Evolutionary conservation across 495 filamentous ascomycete genomes (phyloP).

Genomic region (Lasiosphaeria hispida): DNA sequence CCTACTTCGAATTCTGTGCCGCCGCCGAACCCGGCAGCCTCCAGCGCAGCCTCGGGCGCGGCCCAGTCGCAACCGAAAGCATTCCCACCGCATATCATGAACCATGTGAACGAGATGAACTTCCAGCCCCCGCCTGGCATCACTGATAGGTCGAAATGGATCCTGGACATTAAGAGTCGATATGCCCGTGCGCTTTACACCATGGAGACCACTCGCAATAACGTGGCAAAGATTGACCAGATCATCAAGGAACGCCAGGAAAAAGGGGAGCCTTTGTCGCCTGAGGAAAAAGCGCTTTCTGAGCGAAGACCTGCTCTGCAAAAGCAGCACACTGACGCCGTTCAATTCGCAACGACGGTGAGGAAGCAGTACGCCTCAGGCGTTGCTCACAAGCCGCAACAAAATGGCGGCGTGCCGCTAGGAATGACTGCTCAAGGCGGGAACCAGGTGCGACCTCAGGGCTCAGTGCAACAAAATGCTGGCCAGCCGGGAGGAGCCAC

Average conservation of each 20-base stretch:
- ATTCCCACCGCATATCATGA: slow-evolving; percentile 33
- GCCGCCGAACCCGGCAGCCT: neutral
- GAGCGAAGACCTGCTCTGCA: slow-evolving; percentile 29
- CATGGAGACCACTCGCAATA: slow-evolving; percentile 35
- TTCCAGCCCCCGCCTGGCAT: slow-evolving; percentile 28
- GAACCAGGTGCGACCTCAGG: slow-evolving; percentile 19
- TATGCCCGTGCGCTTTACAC: slow-evolving; percentile 33
- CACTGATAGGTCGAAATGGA: slow-evolving; percentile 27
- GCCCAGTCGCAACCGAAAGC: slow-evolving; percentile 12
- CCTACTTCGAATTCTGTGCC: neutral
- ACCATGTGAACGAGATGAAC: slow-evolving; percentile 36
- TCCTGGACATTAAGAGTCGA: slow-evolving; percentile 28
- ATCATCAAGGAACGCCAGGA: slow-evolving; percentile 33
- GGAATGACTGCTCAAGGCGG: slow-evolving; percentile 1
- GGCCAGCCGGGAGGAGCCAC: slow-evolving; percentile 6
- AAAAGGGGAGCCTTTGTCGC: slow-evolving; percentile 26
- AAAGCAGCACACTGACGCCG: slow-evolving; percentile 35
- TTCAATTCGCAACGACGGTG: slow-evolving; percentile 32
- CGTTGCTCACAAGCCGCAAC: slow-evolving; percentile 16
- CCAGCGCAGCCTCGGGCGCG: neutral
- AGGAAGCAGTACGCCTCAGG: slow-evolving; percentile 28
- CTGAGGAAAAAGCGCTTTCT: slow-evolving; percentile 34
- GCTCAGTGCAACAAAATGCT: slow-evolving; percentile 1
- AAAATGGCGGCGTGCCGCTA: slow-evolving; percentile 17
- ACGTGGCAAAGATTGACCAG: slow-evolving; percentile 26